Percentiles rank a stretch among this genome's conserved stretches.
These are phyloP conservation scores for Chlorella sp. DNA, from an alignment of 139 green algal genomes.

Conservation along the genomic window DNA sequence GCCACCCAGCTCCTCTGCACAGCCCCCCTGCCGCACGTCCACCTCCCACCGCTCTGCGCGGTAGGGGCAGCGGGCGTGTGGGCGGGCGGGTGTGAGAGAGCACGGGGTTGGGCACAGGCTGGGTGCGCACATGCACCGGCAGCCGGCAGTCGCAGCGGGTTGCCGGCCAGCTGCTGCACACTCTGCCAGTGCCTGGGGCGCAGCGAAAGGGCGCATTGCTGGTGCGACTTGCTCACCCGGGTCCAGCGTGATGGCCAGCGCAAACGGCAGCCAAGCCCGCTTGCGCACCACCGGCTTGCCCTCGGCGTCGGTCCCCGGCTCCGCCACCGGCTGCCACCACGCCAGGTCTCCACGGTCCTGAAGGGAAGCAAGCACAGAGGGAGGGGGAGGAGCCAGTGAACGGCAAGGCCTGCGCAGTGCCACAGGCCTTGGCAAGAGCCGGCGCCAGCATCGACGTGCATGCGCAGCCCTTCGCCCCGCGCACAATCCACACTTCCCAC, in stretches of 20 bases:
- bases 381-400: neutral
- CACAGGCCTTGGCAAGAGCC: no score
- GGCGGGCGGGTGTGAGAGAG: no score
- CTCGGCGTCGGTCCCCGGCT: neutral
- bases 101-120: no score
- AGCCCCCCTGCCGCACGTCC: constrained; percentile 18
- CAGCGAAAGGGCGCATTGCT: no score
- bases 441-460: no score
- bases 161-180: no score
- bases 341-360: constrained; percentile 49
- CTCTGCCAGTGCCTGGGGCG: no score
- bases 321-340: constrained; percentile 56
- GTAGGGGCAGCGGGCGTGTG: no score
- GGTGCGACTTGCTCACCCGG: no score
- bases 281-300: constrained; percentile 2
- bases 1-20: constrained; percentile 2
- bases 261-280: constrained; percentile 24
- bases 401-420: neutral
- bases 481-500: neutral
- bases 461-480: neutral
- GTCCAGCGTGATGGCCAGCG: constrained; percentile 11
- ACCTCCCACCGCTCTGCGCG: constrained; percentile 26
- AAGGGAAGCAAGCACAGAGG: neutral
- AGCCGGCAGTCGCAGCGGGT: no score
- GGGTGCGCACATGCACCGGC: no score